Conservation (phyloP, 495 filamentous ascomycete genomes). For the Penicillium nucicola region DNA sequence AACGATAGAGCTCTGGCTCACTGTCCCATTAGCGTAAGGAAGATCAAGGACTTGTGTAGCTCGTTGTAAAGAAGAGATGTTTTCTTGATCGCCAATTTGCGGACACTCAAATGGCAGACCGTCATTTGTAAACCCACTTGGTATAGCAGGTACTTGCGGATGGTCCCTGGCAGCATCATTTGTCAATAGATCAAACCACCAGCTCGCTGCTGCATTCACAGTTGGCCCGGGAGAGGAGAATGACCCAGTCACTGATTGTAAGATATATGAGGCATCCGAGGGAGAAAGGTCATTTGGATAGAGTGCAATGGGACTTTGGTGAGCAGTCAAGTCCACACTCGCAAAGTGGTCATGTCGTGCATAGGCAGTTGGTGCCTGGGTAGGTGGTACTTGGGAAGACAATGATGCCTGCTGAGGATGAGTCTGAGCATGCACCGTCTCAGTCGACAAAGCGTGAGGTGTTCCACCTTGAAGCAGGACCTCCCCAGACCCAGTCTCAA, state of each 20-base stretch:
- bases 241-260: neutral
- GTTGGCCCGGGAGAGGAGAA: neutral
- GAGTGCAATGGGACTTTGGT: neutral
- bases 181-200: constrained; percentile 16
- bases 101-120: constrained; percentile 4
- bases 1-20: neutral
- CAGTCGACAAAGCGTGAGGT: too few species aligned
- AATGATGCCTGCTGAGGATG: too few species aligned
- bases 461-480: too few species aligned
- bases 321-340: too few species aligned
- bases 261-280: constrained; percentile 1
- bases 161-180: constrained; percentile 11
- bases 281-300: constrained; percentile 1
- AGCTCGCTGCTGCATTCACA: constrained; percentile 4
- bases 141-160: neutral
- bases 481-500: too few species aligned
- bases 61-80: constrained; percentile 12
- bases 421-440: too few species aligned
- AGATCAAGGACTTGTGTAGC: constrained; percentile 18
- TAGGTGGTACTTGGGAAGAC: too few species aligned
- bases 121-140: neutral
- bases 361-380: too few species aligned
- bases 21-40: neutral
- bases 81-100: neutral
- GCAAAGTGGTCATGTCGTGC: too few species aligned